Conservation (phyloP, 441 rosid genomes). For the Gossypium armourianum region DNA sequence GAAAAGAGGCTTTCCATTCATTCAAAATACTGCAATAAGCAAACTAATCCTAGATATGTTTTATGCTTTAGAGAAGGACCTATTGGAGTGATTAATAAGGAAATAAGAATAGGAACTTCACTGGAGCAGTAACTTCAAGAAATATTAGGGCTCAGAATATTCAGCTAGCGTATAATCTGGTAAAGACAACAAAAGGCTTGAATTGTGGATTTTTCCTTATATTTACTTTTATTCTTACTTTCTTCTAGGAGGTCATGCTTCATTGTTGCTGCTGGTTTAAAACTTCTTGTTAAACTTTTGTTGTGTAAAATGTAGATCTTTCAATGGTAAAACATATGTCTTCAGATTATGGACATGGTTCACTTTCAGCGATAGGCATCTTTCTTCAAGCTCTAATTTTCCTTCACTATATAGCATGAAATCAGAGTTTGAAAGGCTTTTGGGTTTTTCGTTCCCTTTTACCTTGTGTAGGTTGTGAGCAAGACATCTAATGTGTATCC, state of each 20-base stretch:
- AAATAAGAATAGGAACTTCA: not conserved
- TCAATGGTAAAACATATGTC: conserved; percentile 2
- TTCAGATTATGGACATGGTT: not conserved
- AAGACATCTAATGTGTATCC: conserved; percentile 49
- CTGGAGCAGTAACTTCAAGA: not conserved
- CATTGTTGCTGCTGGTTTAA: not conserved
- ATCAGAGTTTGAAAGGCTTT: not conserved
- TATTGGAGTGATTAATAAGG: not conserved
- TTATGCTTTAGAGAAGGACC: not conserved
- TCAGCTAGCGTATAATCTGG: not conserved
- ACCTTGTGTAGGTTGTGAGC: conserved; percentile 41
- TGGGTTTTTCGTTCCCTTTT: conserved; percentile 1
- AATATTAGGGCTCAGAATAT: not conserved
- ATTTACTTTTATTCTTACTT: not conserved
- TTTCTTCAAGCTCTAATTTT: not conserved
- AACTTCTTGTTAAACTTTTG: not conserved
- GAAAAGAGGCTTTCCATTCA: not conserved
- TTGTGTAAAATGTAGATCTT: not conserved
- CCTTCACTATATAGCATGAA: not conserved
- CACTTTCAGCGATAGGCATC: not conserved
- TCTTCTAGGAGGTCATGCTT: not conserved
- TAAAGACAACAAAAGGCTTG: not conserved
- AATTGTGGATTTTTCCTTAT: not conserved
- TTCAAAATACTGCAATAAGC: not conserved
- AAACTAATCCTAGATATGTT: not conserved